Percentiles rank a stretch among this genome's conserved stretches.
Conservation (phyloP, 495 filamentous ascomycete genomes). For the Neurospora sp. region DNA sequence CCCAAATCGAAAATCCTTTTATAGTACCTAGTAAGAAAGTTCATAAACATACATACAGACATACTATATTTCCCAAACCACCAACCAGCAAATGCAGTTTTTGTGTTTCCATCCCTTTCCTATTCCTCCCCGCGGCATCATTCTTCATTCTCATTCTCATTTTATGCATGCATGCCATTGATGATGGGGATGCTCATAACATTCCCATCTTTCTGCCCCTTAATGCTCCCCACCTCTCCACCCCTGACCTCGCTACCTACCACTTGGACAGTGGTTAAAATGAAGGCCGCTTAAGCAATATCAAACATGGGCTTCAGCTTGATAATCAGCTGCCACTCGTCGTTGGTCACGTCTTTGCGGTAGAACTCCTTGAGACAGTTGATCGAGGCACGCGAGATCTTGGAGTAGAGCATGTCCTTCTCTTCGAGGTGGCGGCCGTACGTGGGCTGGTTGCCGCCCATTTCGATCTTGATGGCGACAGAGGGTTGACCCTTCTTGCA, state of each 20-base stretch:
- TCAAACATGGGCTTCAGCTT: conserved; percentile 94
- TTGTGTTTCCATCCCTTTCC: not conserved
- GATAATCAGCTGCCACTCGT: conserved; percentile 87
- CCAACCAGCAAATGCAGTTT: not conserved
- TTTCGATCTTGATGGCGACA: conserved; percentile 95
- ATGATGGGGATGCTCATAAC: not conserved
- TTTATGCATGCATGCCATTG: not conserved
- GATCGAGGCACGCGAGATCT: conserved; percentile 79
- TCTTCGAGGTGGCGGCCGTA: conserved; percentile 97
- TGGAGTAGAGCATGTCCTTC: conserved; percentile 76
- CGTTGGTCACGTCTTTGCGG: conserved; percentile 76
- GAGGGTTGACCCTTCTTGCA: conserved; percentile 96
- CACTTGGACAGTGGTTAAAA: not conserved
- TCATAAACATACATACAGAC: not conserved
- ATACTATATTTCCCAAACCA: not conserved
- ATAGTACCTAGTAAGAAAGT: not conserved
- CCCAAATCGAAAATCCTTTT: not conserved
- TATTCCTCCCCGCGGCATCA: not conserved
- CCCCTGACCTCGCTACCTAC: not conserved
- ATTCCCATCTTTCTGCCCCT: not conserved
- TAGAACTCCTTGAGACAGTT: conserved; percentile 97
- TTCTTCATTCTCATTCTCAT: not conserved
- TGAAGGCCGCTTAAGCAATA: conserved; percentile 37
- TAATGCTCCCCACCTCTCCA: not conserved
- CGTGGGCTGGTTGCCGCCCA: conserved; percentile 81